Percentiles rank a stretch among this genome's conserved stretches.
Conservation (phyloP, 257 asterid genomes). For the Capsicum chinense region DNA sequence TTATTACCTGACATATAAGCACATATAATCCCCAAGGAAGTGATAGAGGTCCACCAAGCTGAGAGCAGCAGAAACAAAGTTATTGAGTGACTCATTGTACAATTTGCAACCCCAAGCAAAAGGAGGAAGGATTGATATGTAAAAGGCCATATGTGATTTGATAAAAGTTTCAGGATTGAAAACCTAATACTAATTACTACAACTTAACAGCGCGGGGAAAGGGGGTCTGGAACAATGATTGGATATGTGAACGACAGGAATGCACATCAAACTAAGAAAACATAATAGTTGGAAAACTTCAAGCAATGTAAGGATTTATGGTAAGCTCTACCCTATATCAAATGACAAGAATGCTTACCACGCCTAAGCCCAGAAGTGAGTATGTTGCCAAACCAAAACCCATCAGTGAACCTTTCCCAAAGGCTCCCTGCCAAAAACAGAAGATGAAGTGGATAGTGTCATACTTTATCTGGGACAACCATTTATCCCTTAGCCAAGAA, state of each 20-base stretch:
- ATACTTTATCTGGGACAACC: background rate
- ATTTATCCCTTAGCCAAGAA: background rate
- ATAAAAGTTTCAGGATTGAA: background rate
- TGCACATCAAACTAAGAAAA: conserved; percentile 4
- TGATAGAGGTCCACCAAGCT: conserved; percentile 96
- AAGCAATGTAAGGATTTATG: background rate
- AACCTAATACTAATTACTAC: background rate
- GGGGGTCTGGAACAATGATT: background rate
- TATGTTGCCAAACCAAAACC: conserved; percentile 76
- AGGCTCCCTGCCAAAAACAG: conserved; percentile 60
- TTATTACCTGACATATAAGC: conserved; percentile 86
- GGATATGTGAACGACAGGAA: background rate
- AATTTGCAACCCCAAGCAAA: background rate
- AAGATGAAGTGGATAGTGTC: background rate
- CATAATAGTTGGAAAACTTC: conserved; percentile 2
- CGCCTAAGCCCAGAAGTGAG: conserved; percentile 69
- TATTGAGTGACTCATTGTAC: background rate
- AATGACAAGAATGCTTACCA: conserved; percentile 50
- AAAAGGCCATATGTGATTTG: background rate
- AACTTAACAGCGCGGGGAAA: background rate
- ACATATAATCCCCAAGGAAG: conserved; percentile 99
- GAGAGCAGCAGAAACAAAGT: conserved; percentile 35
- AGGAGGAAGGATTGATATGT: background rate
- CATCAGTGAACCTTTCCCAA: conserved; percentile 64
- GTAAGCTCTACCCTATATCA: background rate